Percentiles rank a stretch among this genome's conserved stretches.
Evolutionary conservation across 2,329 filamentous ascomycete genomes (phyloP).

Genomic region (Penicillium sp.): DNA sequence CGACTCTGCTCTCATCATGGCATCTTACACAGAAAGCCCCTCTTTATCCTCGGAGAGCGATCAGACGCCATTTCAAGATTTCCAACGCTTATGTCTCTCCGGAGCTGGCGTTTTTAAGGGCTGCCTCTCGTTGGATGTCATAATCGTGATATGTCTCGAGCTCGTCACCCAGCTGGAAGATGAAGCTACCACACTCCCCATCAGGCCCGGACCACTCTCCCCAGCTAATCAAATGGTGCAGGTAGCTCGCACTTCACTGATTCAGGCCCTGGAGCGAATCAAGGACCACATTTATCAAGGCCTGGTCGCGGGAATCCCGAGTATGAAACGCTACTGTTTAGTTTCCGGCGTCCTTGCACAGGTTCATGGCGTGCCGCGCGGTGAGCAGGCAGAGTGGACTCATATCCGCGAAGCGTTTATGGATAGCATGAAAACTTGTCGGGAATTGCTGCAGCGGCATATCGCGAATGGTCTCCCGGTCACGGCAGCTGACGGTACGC

Average conservation of each 20-base stretch:
- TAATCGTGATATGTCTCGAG: slow-evolving; percentile 16
- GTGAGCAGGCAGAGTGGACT: slow-evolving; percentile 1
- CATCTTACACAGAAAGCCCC: slow-evolving; percentile 12
- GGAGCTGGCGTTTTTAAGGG: slow-evolving; percentile 18
- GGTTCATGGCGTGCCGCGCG: slow-evolving; percentile 1
- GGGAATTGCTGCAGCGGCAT: slow-evolving; percentile 10
- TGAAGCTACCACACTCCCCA: slow-evolving; percentile 7
- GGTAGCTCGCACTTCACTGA: slow-evolving; percentile 6
- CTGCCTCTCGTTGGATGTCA: slow-evolving; percentile 16
- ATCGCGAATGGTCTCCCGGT: not conserved
- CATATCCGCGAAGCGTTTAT: slow-evolving; percentile 12
- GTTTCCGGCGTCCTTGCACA: slow-evolving; percentile 15
- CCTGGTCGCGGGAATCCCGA: slow-evolving; percentile 16
- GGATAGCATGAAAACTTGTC: slow-evolving; percentile 13
- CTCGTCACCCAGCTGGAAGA: slow-evolving; percentile 20
- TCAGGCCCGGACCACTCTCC: not conserved
- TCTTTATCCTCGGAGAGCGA: not conserved
- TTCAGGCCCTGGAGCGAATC: slow-evolving; percentile 12
- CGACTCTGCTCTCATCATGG: slow-evolving; percentile 15
- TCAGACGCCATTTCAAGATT: slow-evolving; percentile 11
- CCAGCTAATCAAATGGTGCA: slow-evolving; percentile 8
- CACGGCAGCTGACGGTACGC: not conserved
- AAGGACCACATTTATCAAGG: slow-evolving; percentile 10
- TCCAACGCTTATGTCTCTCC: slow-evolving; percentile 16
- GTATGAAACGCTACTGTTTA: slow-evolving; percentile 19